Base-by-base conservation (phyloP, 2,329 filamentous ascomycete genomes). In the Penicillium sp. region DNA sequence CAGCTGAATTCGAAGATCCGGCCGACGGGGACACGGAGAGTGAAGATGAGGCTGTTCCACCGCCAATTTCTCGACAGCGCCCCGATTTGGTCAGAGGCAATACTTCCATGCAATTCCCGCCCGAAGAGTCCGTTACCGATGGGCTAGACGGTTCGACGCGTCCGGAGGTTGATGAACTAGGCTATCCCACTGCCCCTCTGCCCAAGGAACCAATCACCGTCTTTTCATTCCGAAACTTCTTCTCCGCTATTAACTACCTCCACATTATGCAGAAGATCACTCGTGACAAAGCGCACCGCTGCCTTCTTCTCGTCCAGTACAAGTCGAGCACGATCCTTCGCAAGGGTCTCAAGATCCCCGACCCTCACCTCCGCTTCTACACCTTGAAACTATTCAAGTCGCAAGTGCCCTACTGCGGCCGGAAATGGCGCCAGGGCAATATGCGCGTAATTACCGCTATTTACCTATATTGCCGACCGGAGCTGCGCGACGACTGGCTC, bases 361-460 rank as follows among this genome's bases (percentile, higher is more conserved):
- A 98, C 64, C 86, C 85, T 1, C 81, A 89, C 63, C 78, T 98
- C 35, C 84, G 93, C 5, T 83, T 95, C 38, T 97, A 97, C 75
- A 95, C 93, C 0, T 81, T 98, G 60, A 98, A 98, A 72, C 80
- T 98, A 0, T 97, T 97, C 83, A 98, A 98, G 72, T 93, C 90
- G 53, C 93, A 98, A 71, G 93, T 98, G 4, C 93, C 93, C 1
- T 98, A 95, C 76, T 97, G 92, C 70, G 92, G 93, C 20, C 86
- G 93, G 38, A 98, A 98, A 74, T 98, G 93, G 93, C 85, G 93
- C 12, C 93, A 97, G 74, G 85, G 84, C 60, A 97, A 98, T 71
- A 98, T 98, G 93, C 88, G 92, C 47, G 91, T 97, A 64, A 98
- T 98, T 66, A 98, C 93, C 0, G 90, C 91, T 3, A 89, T 98